These are phyloP conservation scores for Nothomitra cinnamomea DNA, from an alignment of 2,329 filamentous ascomycete species.

Conservation along the genomic window DNA sequence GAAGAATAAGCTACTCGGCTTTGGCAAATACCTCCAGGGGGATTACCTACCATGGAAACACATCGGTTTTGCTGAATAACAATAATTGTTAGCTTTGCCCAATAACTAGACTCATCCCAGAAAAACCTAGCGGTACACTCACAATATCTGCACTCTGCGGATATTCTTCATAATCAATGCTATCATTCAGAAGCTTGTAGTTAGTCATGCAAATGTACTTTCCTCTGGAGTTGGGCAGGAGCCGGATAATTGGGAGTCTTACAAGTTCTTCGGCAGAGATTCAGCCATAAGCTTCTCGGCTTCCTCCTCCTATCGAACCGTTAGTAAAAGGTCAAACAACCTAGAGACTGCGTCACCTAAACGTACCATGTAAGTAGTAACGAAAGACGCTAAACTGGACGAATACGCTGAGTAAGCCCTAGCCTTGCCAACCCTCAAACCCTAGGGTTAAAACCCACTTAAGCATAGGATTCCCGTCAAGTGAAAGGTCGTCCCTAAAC, in stretches of 20 bases:
- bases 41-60: constrained; percentile 46
- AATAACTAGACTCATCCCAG: background rate
- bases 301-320: constrained; percentile 56
- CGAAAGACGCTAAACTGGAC: constrained; percentile 68
- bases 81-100: background rate
- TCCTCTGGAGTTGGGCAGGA: background rate
- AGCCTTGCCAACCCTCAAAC: constrained; percentile 14
- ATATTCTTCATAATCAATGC: constrained; percentile 72
- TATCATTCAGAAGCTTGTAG: background rate
- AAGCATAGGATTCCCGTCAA: constrained; percentile 82
- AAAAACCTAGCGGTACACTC: constrained; percentile 4
- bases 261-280: constrained; percentile 81
- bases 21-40: constrained; percentile 10
- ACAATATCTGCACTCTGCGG: constrained; percentile 58
- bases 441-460: constrained; percentile 31
- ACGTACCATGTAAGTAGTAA: constrained; percentile 85
- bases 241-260: background rate
- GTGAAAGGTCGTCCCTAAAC: constrained; percentile 57
- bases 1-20: constrained; percentile 7
- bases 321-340: constrained; percentile 6
- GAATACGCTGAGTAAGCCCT: constrained; percentile 4
- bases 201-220: background rate
- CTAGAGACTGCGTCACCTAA: background rate
- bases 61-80: constrained; percentile 57
- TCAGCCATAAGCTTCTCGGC: constrained; percentile 92